phyloP scores from a whole-genome alignment of 306 rosid genomes.

The Lablab purpureus region DNA sequence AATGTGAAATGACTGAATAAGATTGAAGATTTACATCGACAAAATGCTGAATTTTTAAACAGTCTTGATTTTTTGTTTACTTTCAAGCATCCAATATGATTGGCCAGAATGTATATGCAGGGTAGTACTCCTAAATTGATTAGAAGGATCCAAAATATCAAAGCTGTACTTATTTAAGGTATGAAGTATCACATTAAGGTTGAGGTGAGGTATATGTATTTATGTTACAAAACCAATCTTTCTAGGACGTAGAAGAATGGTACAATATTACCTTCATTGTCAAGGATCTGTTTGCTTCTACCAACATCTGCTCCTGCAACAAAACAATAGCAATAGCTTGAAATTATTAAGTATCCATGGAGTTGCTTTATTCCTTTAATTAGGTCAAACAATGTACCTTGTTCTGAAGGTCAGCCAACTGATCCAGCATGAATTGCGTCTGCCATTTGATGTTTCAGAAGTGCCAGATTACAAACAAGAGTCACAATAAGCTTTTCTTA shows the following conservation, averaged over 20 bases:
- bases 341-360: conserved; percentile 29
- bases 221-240: not conserved
- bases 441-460: conserved; percentile 48
- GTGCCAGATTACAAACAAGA: conserved; percentile 17
- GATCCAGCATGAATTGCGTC: conserved; percentile 97
- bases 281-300: conserved; percentile 86
- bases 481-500: conserved; percentile 19
- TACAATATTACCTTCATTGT: conserved; percentile 64
- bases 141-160: not conserved
- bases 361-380: not conserved
- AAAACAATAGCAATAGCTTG: conserved; percentile 20
- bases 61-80: not conserved
- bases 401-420: conserved; percentile 86
- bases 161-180: not conserved
- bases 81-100: conserved; percentile 6
- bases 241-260: not conserved
- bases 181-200: not conserved
- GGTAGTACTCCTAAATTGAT: not conserved
- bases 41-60: not conserved
- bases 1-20: not conserved
- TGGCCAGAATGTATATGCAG: conserved; percentile 4
- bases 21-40: not conserved
- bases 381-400: conserved; percentile 59
- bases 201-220: not conserved
- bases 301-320: conserved; percentile 77